Evolutionary conservation across 1,139 yeast genomes (phyloP).

Genomic region (Geotrichum bryndzae): DNA sequence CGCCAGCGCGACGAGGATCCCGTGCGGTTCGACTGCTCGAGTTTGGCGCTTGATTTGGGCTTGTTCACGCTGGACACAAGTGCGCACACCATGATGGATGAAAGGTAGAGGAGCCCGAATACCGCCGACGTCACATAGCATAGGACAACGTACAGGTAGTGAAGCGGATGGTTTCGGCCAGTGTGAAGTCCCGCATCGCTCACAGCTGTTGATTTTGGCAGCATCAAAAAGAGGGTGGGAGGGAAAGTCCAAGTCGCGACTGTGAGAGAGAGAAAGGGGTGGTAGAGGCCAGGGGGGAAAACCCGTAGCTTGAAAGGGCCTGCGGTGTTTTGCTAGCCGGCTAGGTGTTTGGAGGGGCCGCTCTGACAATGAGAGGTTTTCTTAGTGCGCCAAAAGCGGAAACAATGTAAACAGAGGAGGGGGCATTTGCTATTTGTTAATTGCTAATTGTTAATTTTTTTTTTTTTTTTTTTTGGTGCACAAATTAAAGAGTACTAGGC

Average conservation of each 20-base stretch:
- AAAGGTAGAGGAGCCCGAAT: slow-evolving; percentile 31
- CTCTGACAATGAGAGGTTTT: neutral
- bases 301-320: too few relatives aligned
- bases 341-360: too few relatives aligned
- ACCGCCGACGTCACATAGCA: slow-evolving; percentile 28
- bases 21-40: neutral
- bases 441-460: too few relatives aligned
- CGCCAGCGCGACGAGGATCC: neutral
- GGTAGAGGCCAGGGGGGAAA: neutral
- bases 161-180: neutral
- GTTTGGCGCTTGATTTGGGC: neutral
- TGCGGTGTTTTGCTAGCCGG: too few relatives aligned
- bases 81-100: slow-evolving; percentile 33
- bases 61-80: slow-evolving; percentile 14
- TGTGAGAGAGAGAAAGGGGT: neutral
- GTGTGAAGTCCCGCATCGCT: neutral
- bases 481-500: too few relatives aligned
- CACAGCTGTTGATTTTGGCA: neutral
- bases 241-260: neutral
- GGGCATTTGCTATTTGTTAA: neutral
- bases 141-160: slow-evolving; percentile 1
- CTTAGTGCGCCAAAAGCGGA: neutral
- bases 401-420: neutral
- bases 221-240: neutral
- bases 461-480: neutral